Evolutionary conservation across 371 early-diverging fungal species (phyloP).

Genomic region (Syncephalastrum contaminatum): DNA sequence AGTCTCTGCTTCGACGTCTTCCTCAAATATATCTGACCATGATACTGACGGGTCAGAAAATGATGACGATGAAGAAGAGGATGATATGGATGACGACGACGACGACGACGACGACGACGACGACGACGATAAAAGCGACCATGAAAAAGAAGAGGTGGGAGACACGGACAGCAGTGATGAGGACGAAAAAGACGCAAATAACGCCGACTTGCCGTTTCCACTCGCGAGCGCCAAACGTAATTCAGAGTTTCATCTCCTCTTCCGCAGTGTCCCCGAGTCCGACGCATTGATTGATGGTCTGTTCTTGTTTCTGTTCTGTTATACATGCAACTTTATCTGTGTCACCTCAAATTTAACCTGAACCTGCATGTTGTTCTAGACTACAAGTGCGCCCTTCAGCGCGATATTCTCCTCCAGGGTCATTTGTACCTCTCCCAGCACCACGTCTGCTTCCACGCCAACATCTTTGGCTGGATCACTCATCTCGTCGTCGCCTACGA

Average conservation of each 20-base stretch:
- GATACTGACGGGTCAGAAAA: neutral
- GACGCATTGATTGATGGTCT: conserved; percentile 64
- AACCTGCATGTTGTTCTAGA: conserved; percentile 39
- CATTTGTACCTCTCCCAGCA: conserved; percentile 84
- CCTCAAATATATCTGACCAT: neutral
- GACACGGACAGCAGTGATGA: neutral
- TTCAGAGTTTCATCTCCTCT: conserved; percentile 60
- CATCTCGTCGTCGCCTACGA: conserved; percentile 73
- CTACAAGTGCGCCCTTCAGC: conserved; percentile 88
- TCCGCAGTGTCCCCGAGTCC: conserved; percentile 59
- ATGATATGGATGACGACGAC: neutral
- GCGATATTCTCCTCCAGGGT: conserved; percentile 91
- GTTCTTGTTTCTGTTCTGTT: neutral
- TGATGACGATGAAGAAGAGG: neutral
- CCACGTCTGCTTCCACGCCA: conserved; percentile 89
- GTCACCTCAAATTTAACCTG: conserved; percentile 3
- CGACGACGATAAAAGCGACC: neutral
- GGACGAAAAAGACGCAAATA: neutral
- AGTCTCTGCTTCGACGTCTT: too few relatives aligned
- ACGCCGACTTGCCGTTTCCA: neutral
- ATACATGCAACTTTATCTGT: conserved; percentile 1
- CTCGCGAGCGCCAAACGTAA: conserved; percentile 51
- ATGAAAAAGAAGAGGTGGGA: neutral
- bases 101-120: neutral
- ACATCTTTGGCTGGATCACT: conserved; percentile 95